Evolutionary conservation across 805 yeast species (phyloP).

Genomic region (Kuraishia cidri): DNA sequence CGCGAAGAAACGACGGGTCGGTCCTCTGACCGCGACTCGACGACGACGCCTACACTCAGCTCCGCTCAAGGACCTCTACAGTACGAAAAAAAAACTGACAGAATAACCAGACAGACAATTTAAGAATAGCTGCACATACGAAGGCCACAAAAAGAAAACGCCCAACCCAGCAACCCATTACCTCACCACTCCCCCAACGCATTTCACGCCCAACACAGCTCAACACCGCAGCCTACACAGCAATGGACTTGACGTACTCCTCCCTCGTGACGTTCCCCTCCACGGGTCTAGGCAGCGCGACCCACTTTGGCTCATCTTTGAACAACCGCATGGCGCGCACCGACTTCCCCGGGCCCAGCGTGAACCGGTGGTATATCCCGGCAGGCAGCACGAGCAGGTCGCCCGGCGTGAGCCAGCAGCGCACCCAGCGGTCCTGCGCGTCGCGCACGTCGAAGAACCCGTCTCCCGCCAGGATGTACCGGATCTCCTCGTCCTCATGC

Average conservation of each 20-base stretch:
- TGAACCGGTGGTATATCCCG: conserved; percentile 91
- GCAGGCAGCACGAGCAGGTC: conserved; percentile 79
- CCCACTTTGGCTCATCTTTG: conserved; percentile 96
- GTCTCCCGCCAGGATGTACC: conserved; percentile 82
- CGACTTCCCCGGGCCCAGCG: conserved; percentile 52
- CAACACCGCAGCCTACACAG: too few species aligned
- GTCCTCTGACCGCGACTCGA: too few species aligned
- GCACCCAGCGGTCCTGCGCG: conserved; percentile 58
- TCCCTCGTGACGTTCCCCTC: conserved; percentile 36
- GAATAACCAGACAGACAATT: too few species aligned
- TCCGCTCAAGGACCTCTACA: too few species aligned
- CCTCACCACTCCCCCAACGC: too few species aligned
- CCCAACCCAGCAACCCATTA: too few species aligned
- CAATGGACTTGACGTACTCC: conserved; percentile 30
- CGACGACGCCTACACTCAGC: too few species aligned
- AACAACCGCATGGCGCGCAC: conserved; percentile 78
- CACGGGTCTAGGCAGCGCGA: conserved; percentile 67
- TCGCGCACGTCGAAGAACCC: conserved; percentile 89
- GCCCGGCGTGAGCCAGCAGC: conserved; percentile 51
- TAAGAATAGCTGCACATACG: too few species aligned
- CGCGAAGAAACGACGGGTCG: too few species aligned
- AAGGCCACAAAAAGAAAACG: too few species aligned
- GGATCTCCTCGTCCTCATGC: conserved; percentile 95
- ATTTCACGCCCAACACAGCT: too few species aligned
- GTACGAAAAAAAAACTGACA: too few species aligned